Evolutionary conservation across 257 asterid genomes (phyloP).

Genomic region (Cordia subcordata): DNA sequence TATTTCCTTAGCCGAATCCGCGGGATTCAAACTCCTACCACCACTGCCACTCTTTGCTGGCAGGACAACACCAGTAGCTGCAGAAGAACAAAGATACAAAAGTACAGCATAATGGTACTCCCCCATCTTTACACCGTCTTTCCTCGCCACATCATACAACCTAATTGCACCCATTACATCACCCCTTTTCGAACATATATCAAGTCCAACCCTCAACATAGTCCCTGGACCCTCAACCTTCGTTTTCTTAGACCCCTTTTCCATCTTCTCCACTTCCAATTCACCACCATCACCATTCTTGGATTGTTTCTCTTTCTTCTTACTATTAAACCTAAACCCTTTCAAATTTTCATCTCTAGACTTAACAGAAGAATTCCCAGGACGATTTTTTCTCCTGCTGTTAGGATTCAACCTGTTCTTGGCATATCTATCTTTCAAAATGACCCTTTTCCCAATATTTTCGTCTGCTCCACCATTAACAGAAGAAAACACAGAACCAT

Average conservation of each 20-base stretch:
- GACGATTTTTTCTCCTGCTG: constrained; percentile 24
- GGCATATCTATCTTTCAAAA: constrained; percentile 41
- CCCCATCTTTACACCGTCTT: constrained; percentile 44
- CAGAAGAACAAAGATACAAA: constrained; percentile 83
- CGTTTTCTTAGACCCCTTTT: constrained; percentile 36
- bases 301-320: constrained; percentile 6
- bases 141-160: constrained; percentile 57
- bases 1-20: constrained; percentile 23
- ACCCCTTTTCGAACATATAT: constrained; percentile 76
- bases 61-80: constrained; percentile 74
- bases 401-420: constrained; percentile 27
- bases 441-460: constrained; percentile 35
- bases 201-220: constrained; percentile 55
- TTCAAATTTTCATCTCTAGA: constrained; percentile 20
- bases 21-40: constrained; percentile 37
- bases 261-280: constrained; percentile 24
- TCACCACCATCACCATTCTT: constrained; percentile 8
- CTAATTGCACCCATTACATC: constrained; percentile 59
- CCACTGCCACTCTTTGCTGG: constrained; percentile 78
- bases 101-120: constrained; percentile 80
- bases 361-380: constrained; percentile 21
- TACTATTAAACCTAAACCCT: constrained; percentile 11
- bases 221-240: constrained; percentile 34
- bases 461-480: constrained; percentile 17
- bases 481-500: constrained; percentile 34